phyloP scores from a whole-genome alignment of 352 stramenopile species.

The Phytophthora pseudosyringae region DNA sequence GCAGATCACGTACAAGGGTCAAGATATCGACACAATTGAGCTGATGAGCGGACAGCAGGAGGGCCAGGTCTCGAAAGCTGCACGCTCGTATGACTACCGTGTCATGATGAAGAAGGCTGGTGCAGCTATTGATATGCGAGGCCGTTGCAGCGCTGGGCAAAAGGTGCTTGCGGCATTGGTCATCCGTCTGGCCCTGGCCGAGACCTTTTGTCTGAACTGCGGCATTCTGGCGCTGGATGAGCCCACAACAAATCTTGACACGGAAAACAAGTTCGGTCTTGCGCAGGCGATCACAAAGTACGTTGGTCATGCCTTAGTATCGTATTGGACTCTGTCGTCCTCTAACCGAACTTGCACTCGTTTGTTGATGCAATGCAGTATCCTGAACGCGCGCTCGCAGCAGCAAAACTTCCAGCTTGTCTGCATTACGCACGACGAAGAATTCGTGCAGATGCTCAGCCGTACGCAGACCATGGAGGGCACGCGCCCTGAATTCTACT shows the following conservation, averaged over 20 bases:
- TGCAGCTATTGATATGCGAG: constrained; percentile 98
- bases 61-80: constrained; percentile 56
- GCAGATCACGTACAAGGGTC: constrained; percentile 98
- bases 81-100: constrained; percentile 98
- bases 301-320: constrained; percentile 15
- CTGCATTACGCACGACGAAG: constrained; percentile 99
- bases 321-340: background rate
- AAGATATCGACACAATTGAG: constrained; percentile 99
- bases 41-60: constrained; percentile 95
- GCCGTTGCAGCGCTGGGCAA: constrained; percentile 98
- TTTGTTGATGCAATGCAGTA: constrained; percentile 54
- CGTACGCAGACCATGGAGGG: constrained; percentile 80
- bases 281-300: constrained; percentile 90
- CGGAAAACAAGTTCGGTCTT: constrained; percentile 96
- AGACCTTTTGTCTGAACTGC: constrained; percentile 99
- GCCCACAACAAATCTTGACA: constrained; percentile 98
- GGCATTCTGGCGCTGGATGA: constrained; percentile 99
- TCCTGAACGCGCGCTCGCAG: constrained; percentile 93
- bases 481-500: constrained; percentile 84
- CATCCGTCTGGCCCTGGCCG: constrained; percentile 97
- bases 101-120: constrained; percentile 99
- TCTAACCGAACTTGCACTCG: constrained; percentile 8
- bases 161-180: constrained; percentile 96
- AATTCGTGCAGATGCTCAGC: constrained; percentile 91
- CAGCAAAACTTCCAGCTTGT: constrained; percentile 99